Base-by-base conservation (phyloP, 352 stramenopile genomes). In the Globisporangium lucens region DNA sequence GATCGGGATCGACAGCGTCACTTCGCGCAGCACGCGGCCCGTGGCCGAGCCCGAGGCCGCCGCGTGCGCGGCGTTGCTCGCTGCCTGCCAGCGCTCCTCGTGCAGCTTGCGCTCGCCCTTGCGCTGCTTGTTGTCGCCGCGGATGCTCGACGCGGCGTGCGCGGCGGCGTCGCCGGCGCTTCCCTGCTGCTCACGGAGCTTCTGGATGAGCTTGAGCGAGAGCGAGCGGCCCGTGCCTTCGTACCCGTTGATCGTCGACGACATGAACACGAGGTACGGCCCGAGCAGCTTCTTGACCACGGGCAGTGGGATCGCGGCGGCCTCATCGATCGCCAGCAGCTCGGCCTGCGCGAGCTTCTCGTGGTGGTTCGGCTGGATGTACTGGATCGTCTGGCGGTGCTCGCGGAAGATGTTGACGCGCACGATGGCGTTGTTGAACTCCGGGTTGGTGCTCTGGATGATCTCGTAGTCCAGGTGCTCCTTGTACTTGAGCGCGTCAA, bases 221-320 rank as follows among this genome's bases (percentile, higher is more conserved):
- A 99, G 80, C 61, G 97, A 98, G 56, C 98, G 79, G 27, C 98
- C 98, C 4, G 98, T 99, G 55, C 98, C 98, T 90, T 99, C 98
- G 76, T 99, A 99, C 41, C 98, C 98, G 78, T 99, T 99, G 55
- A 99, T 96, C 4, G 98, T 99, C 33, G 97, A 99, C 70, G 95
- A 98, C 76, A 99, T 90, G 73, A 99, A 99, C 12, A 99, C 98
- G 9, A 99, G 78, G 77, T 98, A 98, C 41, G 93, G 89, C 0
- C 96, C 95, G 46, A 99, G 87, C 36, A 99, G 77, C 52, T 91
- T 90, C 68, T 98, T 93, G 6, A 99, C 97, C 24, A 99, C 78
- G 2, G 98, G 98, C 15, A 99, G 87, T n/a, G 98, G 98, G 74
- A 99, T 99, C 13, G 98, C 98, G n/a, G 98, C 98, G 27, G 98